Evolutionary conservation across 2,329 filamentous ascomycete genomes (phyloP).

Genomic region (Pseudocercospora fuligena): DNA sequence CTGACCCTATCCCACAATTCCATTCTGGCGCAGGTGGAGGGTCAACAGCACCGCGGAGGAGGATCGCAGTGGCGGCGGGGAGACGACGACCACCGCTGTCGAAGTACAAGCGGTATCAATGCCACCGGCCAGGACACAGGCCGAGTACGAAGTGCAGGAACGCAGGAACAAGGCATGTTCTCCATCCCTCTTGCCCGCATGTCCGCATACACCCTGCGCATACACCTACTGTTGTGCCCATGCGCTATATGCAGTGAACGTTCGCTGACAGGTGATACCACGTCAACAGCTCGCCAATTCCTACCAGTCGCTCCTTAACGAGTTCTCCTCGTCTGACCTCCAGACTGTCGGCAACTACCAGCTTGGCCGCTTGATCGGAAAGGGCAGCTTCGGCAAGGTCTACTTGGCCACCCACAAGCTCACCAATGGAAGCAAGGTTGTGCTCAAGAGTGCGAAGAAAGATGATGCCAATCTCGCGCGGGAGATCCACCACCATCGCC

Average conservation of each 20-base stretch:
- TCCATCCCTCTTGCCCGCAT: conserved; percentile 12
- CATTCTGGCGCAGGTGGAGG: neutral
- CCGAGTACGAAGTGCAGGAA: conserved; percentile 42
- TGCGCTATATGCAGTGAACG: conserved; percentile 7
- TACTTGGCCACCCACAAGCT: conserved; percentile 96
- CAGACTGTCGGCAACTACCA: conserved; percentile 94
- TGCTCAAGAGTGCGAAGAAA: conserved; percentile 97
- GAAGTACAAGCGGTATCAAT: conserved; percentile 11
- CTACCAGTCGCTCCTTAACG: conserved; percentile 94
- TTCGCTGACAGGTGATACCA: conserved; percentile 13
- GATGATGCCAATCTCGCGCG: conserved; percentile 93
- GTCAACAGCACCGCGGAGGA: neutral
- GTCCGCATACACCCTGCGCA: neutral
- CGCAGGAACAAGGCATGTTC: conserved; percentile 41
- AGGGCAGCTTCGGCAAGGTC: conserved; percentile 97
- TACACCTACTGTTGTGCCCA: conserved; percentile 2
- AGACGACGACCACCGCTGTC: neutral
- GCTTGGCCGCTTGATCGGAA: conserved; percentile 89
- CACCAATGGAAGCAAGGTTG: conserved; percentile 98
- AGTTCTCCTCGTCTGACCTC: conserved; percentile 91
- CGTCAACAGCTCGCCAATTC: conserved; percentile 84
- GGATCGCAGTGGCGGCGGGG: conserved; percentile 2
- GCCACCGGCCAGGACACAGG: conserved; percentile 38
- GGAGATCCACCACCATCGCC: conserved; percentile 97
- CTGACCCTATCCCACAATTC: conserved; percentile 6